A percentile compares a stretch with the other conserved stretches of the same genome.
phyloP scores from a whole-genome alignment of 805 yeast species.

The Saturnispora quitensis region DNA sequence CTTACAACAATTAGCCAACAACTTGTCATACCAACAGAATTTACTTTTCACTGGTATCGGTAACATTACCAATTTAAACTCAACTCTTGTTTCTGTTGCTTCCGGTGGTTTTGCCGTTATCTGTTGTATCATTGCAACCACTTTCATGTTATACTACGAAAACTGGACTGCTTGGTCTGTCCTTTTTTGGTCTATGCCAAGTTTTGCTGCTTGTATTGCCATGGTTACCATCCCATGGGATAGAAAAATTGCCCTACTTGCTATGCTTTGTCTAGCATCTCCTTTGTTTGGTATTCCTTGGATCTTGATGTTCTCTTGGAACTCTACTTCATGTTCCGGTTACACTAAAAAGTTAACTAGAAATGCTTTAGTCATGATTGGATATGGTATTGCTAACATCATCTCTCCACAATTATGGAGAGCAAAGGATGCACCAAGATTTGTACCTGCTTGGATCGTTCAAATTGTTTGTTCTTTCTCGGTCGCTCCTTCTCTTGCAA shows the following conservation, averaged over 20 bases:
- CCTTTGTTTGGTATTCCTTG: constrained; percentile 27
- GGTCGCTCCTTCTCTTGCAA: constrained; percentile 33
- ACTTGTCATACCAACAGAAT: constrained; percentile 16
- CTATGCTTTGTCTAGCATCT: constrained; percentile 40
- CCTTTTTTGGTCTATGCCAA: constrained; percentile 33
- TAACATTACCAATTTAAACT: constrained; percentile 13
- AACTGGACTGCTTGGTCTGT: constrained; percentile 24
- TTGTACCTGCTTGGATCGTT: constrained; percentile 38
- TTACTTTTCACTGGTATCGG: constrained; percentile 13
- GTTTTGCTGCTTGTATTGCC: constrained; percentile 31
- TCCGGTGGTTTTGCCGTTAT: constrained; percentile 18
- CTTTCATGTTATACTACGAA: constrained; percentile 10
- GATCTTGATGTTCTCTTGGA: constrained; percentile 24
- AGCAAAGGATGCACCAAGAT: constrained; percentile 37
- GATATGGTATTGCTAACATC: constrained; percentile 39
- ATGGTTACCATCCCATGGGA: constrained; percentile 27
- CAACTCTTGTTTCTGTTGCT: constrained; percentile 18
- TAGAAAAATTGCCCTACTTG: constrained; percentile 37
- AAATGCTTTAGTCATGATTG: constrained; percentile 35
- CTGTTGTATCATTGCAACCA: constrained; percentile 17
- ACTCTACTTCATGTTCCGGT: constrained; percentile 34
- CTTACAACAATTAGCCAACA: constrained; percentile 18
- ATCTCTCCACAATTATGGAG: constrained; percentile 48
- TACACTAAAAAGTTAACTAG: constrained; percentile 42
- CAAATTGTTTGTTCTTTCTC: constrained; percentile 41